Percentiles rank a stretch among this genome's conserved stretches.
These are phyloP conservation scores for Lyophyllum decastes DNA, from an alignment of 768 basidiomycete species.

Conservation along the genomic window DNA sequence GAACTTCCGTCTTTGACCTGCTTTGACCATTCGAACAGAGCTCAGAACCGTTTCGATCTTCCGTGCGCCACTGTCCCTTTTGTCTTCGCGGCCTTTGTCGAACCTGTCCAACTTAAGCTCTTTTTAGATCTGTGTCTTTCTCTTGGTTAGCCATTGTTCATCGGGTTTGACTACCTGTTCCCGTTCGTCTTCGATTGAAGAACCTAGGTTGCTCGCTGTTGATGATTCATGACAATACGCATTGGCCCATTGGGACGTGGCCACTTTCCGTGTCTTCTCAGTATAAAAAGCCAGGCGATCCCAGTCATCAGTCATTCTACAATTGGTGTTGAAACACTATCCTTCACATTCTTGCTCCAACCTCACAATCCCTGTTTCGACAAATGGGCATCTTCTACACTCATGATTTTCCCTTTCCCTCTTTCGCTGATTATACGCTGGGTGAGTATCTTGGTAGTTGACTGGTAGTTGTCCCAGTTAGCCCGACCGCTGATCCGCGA, in stretches of 20 bases:
- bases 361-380: background rate
- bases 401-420: slow-evolving; percentile 12
- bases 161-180: no score
- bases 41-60: no score
- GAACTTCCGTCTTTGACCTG: no score
- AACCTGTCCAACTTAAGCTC: no score
- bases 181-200: no score
- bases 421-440: slow-evolving; percentile 11
- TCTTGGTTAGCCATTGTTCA: no score
- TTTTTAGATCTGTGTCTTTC: no score
- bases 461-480: no score
- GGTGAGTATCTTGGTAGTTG: slow-evolving; percentile 4
- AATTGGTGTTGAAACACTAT: no score
- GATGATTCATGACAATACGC: background rate
- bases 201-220: background rate
- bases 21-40: no score
- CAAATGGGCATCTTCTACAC: slow-evolving; percentile 8
- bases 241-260: background rate
- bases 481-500: background rate
- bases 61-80: no score
- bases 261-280: background rate
- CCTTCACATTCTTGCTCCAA: background rate
- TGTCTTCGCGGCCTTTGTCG: no score
- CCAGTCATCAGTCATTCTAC: background rate
- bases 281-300: background rate